Percentiles rank a stretch among this genome's conserved stretches.
phyloP scores from a whole-genome alignment of 176 grass and related monocot genomes.

The Ananas comosus region DNA sequence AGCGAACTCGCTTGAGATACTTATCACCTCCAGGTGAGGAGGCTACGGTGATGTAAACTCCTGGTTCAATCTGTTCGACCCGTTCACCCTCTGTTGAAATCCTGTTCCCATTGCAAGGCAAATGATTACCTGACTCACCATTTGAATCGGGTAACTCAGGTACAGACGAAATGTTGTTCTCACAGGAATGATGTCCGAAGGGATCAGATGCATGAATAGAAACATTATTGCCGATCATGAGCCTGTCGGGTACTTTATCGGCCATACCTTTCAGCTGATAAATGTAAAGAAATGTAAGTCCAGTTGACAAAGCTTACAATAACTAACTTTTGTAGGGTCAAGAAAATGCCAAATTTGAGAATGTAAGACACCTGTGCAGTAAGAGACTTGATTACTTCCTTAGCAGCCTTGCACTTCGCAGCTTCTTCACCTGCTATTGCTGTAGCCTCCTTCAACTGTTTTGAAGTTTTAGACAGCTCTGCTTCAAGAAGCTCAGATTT shows the following conservation, averaged over 20 bases:
- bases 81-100: constrained; percentile 36
- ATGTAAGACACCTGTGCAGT: constrained; percentile 30
- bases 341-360: background rate
- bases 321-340: background rate
- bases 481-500: constrained; percentile 52
- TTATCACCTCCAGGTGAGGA: constrained; percentile 38
- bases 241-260: constrained; percentile 30
- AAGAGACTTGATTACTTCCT: constrained; percentile 60
- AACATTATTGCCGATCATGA: background rate
- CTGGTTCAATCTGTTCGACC: constrained; percentile 56
- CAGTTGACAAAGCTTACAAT: constrained; percentile 1
- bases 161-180: constrained; percentile 16
- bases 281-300: background rate
- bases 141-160: constrained; percentile 23
- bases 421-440: constrained; percentile 36
- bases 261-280: constrained; percentile 45
- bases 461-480: constrained; percentile 43
- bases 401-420: constrained; percentile 54
- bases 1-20: constrained; percentile 42
- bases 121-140: constrained; percentile 7
- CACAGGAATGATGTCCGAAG: constrained; percentile 15
- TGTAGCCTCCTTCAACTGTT: constrained; percentile 37
- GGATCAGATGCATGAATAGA: constrained; percentile 19
- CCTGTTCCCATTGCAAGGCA: constrained; percentile 24
- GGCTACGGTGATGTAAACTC: constrained; percentile 56